Base-by-base conservation (phyloP, 148 eudicot species). In the Silene uniflora region DNA sequence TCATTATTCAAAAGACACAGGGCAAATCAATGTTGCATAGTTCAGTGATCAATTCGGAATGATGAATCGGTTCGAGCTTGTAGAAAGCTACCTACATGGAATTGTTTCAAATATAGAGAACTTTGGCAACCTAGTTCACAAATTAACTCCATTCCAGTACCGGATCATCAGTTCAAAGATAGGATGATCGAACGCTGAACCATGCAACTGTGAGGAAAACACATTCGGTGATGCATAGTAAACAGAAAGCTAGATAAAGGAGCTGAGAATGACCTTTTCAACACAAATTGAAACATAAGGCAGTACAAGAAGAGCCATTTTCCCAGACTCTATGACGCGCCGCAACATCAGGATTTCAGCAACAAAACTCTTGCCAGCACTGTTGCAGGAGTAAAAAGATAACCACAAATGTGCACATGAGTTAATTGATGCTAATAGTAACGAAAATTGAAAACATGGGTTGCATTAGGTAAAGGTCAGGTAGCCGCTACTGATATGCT, bases 361-460 rank as follows among this genome's bases (percentile, higher is more conserved):
- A 85, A 92, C 99, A 86, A 96, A 96, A 88, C 98, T 96, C 87
- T 96, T 92, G 9, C 99, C 98, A 76, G 99, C 99, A 87, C 99
- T 96, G 85, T 79, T 54, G 61, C 73, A 80, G 75, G 75, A 58
- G 27, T 65, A 74, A 54, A 76, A 74, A 63, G 59, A 69, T 78
- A 56, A 78, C 55, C 17, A 49, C 69, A 35, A 60, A 21, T 46
- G 24, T 18, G 56, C 70, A 73, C 18, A 59, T 12, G 54, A 59
- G 22, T 19, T 56, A 64, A 21, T 18, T 39, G 69, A 35, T 13
- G 76, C 80, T 42, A 52, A 62, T 42, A 60, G 19, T 11, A 32
- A 24, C 65, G 11, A 66, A 5, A 47, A 27, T 6, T 23, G 27
- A 35, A 55, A 32, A 13, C 12, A 18, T 49, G 44, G 44, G n/a